Conservation (phyloP, 352 stramenopile species). For the Phytophthora multivora region DNA sequence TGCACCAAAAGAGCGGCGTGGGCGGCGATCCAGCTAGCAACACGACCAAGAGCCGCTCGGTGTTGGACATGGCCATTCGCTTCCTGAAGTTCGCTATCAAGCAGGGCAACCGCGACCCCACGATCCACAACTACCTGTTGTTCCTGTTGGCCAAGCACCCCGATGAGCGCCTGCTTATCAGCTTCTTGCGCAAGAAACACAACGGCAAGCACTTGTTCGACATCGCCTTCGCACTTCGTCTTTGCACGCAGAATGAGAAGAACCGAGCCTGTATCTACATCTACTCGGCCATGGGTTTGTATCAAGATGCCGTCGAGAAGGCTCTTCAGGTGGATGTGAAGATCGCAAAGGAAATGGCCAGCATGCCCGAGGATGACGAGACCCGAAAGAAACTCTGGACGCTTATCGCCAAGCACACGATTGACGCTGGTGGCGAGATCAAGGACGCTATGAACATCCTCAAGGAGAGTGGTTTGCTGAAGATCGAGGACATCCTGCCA, state of each 20-base stretch:
- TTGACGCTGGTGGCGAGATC: slow-evolving; percentile 87
- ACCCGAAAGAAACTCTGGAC: slow-evolving; percentile 94
- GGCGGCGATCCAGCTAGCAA: slow-evolving; percentile 17
- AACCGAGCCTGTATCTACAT: slow-evolving; percentile 94
- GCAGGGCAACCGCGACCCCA: slow-evolving; percentile 87
- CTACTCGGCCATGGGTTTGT: slow-evolving; percentile 93
- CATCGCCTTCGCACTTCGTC: slow-evolving; percentile 90
- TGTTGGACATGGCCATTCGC: slow-evolving; percentile 90
- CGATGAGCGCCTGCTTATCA: slow-evolving; percentile 88
- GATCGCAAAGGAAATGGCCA: slow-evolving; percentile 93
- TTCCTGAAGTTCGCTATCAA: slow-evolving; percentile 95
- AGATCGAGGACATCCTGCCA: slow-evolving; percentile 95
- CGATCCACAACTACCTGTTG: slow-evolving; percentile 94
- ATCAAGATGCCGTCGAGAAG: slow-evolving; percentile 92
- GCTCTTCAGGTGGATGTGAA: slow-evolving; percentile 91
- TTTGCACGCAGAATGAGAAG: slow-evolving; percentile 93
- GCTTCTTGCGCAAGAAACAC: slow-evolving; percentile 91
- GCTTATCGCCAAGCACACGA: slow-evolving; percentile 92
- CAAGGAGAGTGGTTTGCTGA: slow-evolving; percentile 87
- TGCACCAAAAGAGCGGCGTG: slow-evolving; percentile 73
- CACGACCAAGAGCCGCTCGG: slow-evolving; percentile 60
- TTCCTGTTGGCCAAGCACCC: slow-evolving; percentile 91
- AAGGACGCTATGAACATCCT: slow-evolving; percentile 87
- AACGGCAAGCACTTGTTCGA: slow-evolving; percentile 90
- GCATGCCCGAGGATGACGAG: slow-evolving; percentile 89